These are phyloP conservation scores for Didymella keratinophila DNA, from an alignment of 2,329 filamentous ascomycete genomes.

Conservation along the genomic window DNA sequence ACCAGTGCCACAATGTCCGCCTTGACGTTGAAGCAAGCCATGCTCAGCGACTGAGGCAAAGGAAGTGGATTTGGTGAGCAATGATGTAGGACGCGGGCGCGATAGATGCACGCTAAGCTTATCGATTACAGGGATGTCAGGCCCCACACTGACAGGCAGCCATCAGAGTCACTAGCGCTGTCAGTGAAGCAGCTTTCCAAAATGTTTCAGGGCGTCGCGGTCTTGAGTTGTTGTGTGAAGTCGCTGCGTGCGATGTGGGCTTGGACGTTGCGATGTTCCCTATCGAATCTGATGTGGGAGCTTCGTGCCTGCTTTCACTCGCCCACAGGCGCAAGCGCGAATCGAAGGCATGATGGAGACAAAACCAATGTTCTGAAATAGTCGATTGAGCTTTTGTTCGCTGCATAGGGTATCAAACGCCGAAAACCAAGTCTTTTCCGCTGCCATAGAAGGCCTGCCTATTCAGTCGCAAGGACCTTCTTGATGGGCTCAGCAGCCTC, in stretches of 20 bases:
- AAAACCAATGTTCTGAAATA: background rate
- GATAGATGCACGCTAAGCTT: conserved; percentile 3
- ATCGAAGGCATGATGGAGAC: background rate
- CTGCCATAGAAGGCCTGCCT: conserved; percentile 10
- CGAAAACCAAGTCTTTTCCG: conserved; percentile 3
- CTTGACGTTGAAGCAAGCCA: conserved; percentile 28
- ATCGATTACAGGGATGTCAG: conserved; percentile 18
- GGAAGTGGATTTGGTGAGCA: background rate
- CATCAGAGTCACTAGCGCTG: background rate
- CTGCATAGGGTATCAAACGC: conserved; percentile 25
- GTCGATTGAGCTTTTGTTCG: conserved; percentile 16
- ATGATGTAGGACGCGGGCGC: conserved; percentile 3
- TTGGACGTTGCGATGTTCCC: background rate
- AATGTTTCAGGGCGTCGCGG: background rate
- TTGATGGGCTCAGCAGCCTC: conserved; percentile 90
- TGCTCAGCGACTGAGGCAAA: conserved; percentile 4
- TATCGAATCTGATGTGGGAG: background rate
- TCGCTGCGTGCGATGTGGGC: background rate
- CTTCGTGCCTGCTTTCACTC: background rate
- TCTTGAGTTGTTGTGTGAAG: background rate
- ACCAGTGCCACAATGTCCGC: conserved; percentile 24
- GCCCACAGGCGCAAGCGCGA: background rate
- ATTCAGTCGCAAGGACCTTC: conserved; percentile 81
- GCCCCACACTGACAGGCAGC: conserved; percentile 5
- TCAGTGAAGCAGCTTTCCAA: background rate